Evolutionary conservation across 495 filamentous ascomycete genomes (phyloP), one percentile per base, ranked within the genome.

Genomic region (Bathelium albidoporum): DNA sequence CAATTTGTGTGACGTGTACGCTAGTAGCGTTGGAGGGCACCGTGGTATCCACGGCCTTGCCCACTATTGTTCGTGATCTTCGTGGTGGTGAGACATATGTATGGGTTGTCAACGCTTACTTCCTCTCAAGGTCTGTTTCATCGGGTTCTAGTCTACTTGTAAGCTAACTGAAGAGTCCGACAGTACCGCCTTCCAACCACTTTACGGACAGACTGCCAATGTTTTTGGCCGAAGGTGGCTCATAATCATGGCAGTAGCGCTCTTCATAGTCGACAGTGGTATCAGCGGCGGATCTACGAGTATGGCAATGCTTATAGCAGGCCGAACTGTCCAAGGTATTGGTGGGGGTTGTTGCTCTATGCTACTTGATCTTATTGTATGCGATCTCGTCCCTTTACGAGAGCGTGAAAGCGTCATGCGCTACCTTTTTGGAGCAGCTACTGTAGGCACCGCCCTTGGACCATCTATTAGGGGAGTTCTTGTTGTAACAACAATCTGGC

Each of bases 31-130:
- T 82, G 1, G 79, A 81, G 24, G 72, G 60, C 28, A 73, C 76
- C 0, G 70, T 82, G 65, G 67, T 75, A 9, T 67, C 76, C 1
- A 80, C 73, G 0, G 73, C 77, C 1, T 68, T 81, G 32, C 79
- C 80, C 4, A 66, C 65, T 14, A 78, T 82, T 52, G 65, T 65
- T 0, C 43, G 41, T 3, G 73, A 72, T 0, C 64, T 82, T 22
- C 41, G 65, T 20, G 68, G 66, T 7, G 73, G 71, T 0, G 63
- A 70, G 0, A 39, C 49, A 39, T 83, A 80, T 62, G 65, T 81
- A 53, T 82, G 78, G 79, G 63, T 76, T n/a, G 67, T 64, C 14
- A 79, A 78, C 60, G 69, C 59, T 2, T 81, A 74, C 64, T 66
- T 79, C 41, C 67, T 81, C 0, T 62, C 77, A 26, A 49, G 44